phyloP scores from a whole-genome alignment of 2,329 filamentous ascomycete genomes.

The Botrytis squamosa region DNA sequence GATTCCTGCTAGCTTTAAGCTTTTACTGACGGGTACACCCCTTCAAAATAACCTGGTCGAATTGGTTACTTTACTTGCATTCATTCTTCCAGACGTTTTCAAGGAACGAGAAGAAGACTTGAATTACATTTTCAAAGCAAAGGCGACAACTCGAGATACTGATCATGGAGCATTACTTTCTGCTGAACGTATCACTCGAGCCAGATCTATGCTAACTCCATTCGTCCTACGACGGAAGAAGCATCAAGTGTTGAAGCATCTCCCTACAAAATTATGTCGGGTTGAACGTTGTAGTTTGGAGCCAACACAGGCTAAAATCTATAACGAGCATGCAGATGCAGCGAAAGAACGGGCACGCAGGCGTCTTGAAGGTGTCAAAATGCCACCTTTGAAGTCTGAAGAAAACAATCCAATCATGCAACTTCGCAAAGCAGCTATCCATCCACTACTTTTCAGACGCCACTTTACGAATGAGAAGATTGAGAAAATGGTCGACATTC shows the following conservation, averaged over 20 bases:
- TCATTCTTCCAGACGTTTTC: constrained; percentile 88
- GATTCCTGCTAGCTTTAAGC: constrained; percentile 77
- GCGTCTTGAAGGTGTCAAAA: constrained; percentile 52
- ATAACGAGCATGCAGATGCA: constrained; percentile 66
- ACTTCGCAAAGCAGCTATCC: constrained; percentile 86
- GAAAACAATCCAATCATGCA: constrained; percentile 80
- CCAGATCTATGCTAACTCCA: constrained; percentile 87
- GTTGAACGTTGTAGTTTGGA: constrained; percentile 83
- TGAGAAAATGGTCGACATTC: constrained; percentile 72
- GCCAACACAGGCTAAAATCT: constrained; percentile 68
- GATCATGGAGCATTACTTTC: constrained; percentile 82
- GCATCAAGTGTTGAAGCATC: constrained; percentile 79
- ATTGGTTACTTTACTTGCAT: constrained; percentile 85
- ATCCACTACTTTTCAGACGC: constrained; percentile 82
- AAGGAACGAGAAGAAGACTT: constrained; percentile 72
- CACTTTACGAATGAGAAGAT: constrained; percentile 75
- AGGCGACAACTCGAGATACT: constrained; percentile 77
- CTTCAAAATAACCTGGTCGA: constrained; percentile 94
- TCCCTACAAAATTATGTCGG: constrained; percentile 75
- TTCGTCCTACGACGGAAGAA: constrained; percentile 95
- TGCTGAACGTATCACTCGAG: constrained; percentile 79
- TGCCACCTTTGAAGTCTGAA: constrained; percentile 49
- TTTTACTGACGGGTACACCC: constrained; percentile 87
- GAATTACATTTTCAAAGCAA: constrained; percentile 87
- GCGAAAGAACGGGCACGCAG: constrained; percentile 58